A percentile compares a stretch with the other conserved stretches of the same genome.
These are phyloP conservation scores for Coniochaeta ligniaria DNA, from an alignment of 2,329 filamentous ascomycete genomes.

Conservation along the genomic window DNA sequence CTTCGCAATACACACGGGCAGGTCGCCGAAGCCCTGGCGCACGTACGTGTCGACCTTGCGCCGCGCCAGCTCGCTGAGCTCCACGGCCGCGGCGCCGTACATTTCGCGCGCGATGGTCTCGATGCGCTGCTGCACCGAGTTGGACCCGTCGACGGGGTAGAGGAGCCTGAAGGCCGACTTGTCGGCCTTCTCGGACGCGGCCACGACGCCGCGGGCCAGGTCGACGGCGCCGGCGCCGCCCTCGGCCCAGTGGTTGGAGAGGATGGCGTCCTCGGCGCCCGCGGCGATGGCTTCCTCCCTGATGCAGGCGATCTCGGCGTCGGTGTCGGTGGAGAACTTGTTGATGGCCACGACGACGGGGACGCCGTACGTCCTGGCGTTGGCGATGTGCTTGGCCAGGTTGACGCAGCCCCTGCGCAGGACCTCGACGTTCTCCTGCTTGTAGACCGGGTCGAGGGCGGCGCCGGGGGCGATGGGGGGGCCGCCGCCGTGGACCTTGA, in stretches of 20 bases:
- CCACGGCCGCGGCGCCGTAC: constrained; percentile 86
- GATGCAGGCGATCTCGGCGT: constrained; percentile 83
- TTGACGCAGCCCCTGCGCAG: constrained; percentile 89
- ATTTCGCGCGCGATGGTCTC: constrained; percentile 82
- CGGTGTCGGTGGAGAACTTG: constrained; percentile 88
- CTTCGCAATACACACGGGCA: constrained; percentile 96
- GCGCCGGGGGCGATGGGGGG: constrained; percentile 88
- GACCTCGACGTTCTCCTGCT: constrained; percentile 86
- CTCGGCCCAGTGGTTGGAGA: constrained; percentile 95
- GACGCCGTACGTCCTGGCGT: constrained; percentile 82
- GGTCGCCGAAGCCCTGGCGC: constrained; percentile 81
- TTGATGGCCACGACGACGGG: constrained; percentile 97
- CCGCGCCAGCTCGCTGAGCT: constrained; percentile 90
- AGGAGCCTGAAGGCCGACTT: constrained; percentile 66
- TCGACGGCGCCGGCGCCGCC: constrained; percentile 87
- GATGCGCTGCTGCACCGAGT: constrained; percentile 80
- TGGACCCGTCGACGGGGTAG: constrained; percentile 60
- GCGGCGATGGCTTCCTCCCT: constrained; percentile 87
- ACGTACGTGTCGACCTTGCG: constrained; percentile 96
- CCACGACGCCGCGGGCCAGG: constrained; percentile 79
- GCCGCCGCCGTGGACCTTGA: constrained; percentile 95
- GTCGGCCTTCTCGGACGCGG: constrained; percentile 66
- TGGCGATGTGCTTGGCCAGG: constrained; percentile 88
- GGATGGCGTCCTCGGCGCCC: constrained; percentile 87
- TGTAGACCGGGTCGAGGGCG: constrained; percentile 80